Conservation (phyloP, 2,329 filamentous ascomycete genomes). For the Tolypocladium pustulatum region DNA sequence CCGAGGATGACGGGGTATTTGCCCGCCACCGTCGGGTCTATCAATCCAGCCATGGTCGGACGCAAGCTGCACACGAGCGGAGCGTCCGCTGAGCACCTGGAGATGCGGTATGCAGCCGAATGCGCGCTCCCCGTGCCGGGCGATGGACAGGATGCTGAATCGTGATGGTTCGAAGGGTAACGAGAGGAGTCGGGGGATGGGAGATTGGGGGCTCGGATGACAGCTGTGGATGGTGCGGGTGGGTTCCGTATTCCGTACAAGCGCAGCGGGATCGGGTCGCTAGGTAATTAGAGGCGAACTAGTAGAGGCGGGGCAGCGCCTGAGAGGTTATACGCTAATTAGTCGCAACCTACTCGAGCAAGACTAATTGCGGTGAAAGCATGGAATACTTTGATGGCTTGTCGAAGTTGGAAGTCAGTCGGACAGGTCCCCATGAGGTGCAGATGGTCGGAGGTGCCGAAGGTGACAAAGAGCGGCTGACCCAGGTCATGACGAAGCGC, state of each 20-base stretch:
- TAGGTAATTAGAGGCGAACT: not conserved
- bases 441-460: not conserved
- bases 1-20: conserved; percentile 56
- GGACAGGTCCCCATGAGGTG: not conserved
- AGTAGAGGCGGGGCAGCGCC: not conserved
- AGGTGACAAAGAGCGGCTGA: not conserved
- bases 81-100: not conserved
- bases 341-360: no score
- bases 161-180: not conserved
- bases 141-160: not conserved
- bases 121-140: not conserved
- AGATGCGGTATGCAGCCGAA: not conserved
- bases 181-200: not conserved
- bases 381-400: not conserved
- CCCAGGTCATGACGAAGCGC: not conserved
- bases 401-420: not conserved
- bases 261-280: not conserved
- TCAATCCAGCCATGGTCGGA: conserved; percentile 24
- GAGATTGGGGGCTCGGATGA: not conserved
- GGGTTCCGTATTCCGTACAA: not conserved
- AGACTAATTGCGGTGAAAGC: no score
- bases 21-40: conserved; percentile 50
- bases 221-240: not conserved
- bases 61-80: not conserved
- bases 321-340: no score